Evolutionary conservation across 108 stramenopile species (phyloP).

Genomic region (Conticribra guillardii): DNA sequence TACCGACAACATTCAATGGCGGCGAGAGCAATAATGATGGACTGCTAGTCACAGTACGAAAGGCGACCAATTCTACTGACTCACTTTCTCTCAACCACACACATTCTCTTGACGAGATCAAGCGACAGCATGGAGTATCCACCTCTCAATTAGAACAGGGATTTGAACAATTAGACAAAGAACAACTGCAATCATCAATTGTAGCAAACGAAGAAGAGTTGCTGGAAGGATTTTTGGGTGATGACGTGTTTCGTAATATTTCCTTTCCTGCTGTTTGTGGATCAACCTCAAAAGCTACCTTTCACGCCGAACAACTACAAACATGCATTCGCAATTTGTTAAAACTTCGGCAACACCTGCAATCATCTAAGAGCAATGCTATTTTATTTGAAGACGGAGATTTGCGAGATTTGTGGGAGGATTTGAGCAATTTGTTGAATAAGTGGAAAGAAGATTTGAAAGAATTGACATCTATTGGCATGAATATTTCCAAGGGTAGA

Average conservation of each 20-base stretch:
- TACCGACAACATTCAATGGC: background rate
- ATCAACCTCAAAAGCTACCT: background rate
- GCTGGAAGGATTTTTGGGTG: slow-evolving; percentile 23
- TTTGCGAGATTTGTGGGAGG: slow-evolving; percentile 13
- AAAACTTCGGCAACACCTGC: background rate
- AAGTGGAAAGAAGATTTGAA: slow-evolving; percentile 18
- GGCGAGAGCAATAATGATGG: slow-evolving; percentile 9
- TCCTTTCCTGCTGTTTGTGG: background rate
- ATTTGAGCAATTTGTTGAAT: slow-evolving; percentile 1
- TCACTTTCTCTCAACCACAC: background rate
- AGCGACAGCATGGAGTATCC: slow-evolving; percentile 39
- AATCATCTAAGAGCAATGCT: background rate
- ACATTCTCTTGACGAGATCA: slow-evolving; percentile 45
- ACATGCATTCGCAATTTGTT: background rate
- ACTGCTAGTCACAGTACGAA: slow-evolving; percentile 17
- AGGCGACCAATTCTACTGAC: slow-evolving; percentile 5
- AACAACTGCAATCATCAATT: slow-evolving; percentile 34
- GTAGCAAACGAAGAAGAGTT: slow-evolving; percentile 48
- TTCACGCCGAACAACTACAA: background rate
- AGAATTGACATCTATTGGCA: background rate
- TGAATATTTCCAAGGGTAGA: slow-evolving; percentile 7
- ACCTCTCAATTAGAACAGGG: slow-evolving; percentile 31
- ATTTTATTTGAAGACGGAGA: background rate
- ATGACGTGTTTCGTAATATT: background rate
- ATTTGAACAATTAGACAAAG: slow-evolving; percentile 25